A percentile compares a stretch with the other conserved stretches of the same genome.
These are phyloP conservation scores for Nicotiana sylvestris DNA, from an alignment of 257 asterid species.

Conservation along the genomic window DNA sequence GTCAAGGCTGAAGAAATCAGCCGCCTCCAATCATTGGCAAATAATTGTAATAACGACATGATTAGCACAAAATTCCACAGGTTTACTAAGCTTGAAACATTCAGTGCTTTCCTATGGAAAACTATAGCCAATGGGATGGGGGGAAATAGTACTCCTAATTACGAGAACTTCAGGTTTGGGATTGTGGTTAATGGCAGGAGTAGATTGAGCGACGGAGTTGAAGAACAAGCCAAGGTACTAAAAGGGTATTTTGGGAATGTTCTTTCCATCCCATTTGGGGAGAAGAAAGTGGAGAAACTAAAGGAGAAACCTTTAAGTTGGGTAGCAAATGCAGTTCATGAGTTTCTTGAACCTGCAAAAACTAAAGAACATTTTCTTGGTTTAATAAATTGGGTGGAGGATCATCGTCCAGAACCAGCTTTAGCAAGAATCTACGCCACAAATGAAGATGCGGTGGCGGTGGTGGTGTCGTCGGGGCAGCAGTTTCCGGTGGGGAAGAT, in stretches of 20 bases:
- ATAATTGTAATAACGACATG: not conserved
- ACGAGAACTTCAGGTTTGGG: conserved; percentile 50
- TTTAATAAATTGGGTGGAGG: conserved; percentile 69
- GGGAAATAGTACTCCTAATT: conserved; percentile 25
- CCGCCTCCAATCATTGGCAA: conserved; percentile 48
- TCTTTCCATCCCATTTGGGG: conserved; percentile 59
- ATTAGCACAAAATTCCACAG: conserved; percentile 8
- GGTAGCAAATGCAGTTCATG: conserved; percentile 45
- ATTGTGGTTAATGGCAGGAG: conserved; percentile 69
- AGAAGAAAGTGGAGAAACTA: conserved; percentile 32
- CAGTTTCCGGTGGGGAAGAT: conserved; percentile 39
- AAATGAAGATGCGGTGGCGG: conserved; percentile 41
- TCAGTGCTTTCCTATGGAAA: conserved; percentile 72
- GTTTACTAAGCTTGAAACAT: conserved; percentile 47
- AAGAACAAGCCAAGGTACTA: not conserved
- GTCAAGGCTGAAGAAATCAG: conserved; percentile 30
- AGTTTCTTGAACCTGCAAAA: conserved; percentile 27
- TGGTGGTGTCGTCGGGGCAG: conserved; percentile 58
- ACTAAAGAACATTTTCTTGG: conserved; percentile 66
- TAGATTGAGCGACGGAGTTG: conserved; percentile 30
- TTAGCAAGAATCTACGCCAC: conserved; percentile 42
- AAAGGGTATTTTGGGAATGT: conserved; percentile 56
- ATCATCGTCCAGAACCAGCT: conserved; percentile 48
- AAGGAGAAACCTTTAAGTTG: conserved; percentile 31
- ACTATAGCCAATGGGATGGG: conserved; percentile 22